Evolutionary conservation across 306 rosid species (phyloP), one percentile per base, ranked within the genome.

Genomic region (Citrullus amarus): DNA sequence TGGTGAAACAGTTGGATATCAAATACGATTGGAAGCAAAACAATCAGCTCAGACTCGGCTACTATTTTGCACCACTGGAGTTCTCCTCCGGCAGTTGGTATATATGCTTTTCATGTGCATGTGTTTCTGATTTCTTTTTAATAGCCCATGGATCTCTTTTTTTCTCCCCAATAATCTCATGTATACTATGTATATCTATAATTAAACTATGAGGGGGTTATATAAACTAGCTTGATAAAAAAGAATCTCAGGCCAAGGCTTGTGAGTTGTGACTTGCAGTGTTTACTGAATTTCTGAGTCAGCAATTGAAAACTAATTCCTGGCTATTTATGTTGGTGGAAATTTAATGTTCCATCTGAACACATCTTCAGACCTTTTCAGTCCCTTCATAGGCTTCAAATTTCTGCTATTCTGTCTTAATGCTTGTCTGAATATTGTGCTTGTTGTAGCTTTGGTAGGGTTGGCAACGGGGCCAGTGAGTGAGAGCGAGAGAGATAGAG

Each of bases 41-140:
- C 90, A 91, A 30, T 89, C 97, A 82, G 86, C 87, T 30, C 85
- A 91, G 75, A 95, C 98, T 57, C 88, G 87, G 67, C 90, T 95
- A 57, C 87, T 95, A 53, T 95, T 95, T 87, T 95, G 98, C 86
- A 95, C 98, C 77, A 92, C 97, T 80, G 98, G 97, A 84, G 97
- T 95, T 65, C 81, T 95, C 83, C 98, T 95, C 84, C 88, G 98
- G 55, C 89, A 85, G 80, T 83, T 95, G 97, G 98, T 95, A 89
- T 80, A 73, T 54, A 79, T 50, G 68, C 68, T 54, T 56, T 81
- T 66, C 75, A 60, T 13, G 59, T 54, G 44, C 77, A 56, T 13
- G 60, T 50, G 30, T 57, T 65, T 78, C 28, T 43, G 41, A 16
- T 16, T 4, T 48, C 6, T 7, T 54, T 30, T 61, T 13, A 13